Conservation (phyloP, 306 rosid species). For the Vigna nakashimae region DNA sequence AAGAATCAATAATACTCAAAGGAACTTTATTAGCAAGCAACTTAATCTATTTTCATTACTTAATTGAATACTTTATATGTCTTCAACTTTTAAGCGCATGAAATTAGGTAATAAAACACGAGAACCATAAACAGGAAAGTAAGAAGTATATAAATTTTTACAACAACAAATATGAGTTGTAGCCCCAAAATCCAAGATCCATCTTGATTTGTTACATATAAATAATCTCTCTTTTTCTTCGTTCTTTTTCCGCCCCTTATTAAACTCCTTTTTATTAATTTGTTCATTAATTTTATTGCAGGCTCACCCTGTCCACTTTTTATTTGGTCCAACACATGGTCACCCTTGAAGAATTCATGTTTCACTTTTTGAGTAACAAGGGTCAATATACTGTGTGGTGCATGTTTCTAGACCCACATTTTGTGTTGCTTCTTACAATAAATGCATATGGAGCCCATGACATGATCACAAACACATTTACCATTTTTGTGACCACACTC, state of each 20-base stretch:
- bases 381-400: constrained; percentile 5
- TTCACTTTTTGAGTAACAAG: constrained; percentile 11
- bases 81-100: too few relatives aligned
- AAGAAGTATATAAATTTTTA: too few relatives aligned
- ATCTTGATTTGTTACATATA: too few relatives aligned
- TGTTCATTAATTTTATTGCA: background rate
- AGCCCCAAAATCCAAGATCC: too few relatives aligned
- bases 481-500: constrained; percentile 33
- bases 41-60: too few relatives aligned
- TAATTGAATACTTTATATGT: too few relatives aligned
- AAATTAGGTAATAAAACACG: too few relatives aligned
- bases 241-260: background rate
- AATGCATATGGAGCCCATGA: constrained; percentile 39
- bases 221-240: background rate
- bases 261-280: background rate
- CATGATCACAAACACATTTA: constrained; percentile 1
- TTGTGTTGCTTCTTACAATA: background rate
- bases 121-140: too few relatives aligned
- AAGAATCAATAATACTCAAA: too few relatives aligned
- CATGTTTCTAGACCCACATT: background rate
- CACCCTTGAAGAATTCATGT: constrained; percentile 5
- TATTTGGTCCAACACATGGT: background rate
- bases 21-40: too few relatives aligned
- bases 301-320: background rate
- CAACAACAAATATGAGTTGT: too few relatives aligned